phyloP scores from a whole-genome alignment of 23 red algal genomes.

The Gracilaria vermiculophylla region DNA sequence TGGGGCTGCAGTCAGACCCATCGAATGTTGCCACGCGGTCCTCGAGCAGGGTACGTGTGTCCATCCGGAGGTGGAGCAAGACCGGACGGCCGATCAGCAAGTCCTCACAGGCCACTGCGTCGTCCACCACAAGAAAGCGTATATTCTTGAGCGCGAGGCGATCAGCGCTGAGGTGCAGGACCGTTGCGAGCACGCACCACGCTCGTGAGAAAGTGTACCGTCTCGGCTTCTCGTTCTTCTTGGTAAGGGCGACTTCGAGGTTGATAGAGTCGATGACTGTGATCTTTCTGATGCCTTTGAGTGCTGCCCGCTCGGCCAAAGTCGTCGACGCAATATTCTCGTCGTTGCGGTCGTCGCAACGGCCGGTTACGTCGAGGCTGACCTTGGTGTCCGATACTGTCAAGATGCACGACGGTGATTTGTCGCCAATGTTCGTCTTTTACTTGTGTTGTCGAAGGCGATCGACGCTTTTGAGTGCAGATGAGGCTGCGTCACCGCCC shows the following conservation, averaged over 20 bases:
- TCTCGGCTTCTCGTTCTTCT: too few relatives aligned
- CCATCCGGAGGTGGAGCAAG: background rate
- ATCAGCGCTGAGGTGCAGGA: background rate
- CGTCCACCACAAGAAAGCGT: background rate
- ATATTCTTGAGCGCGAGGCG: background rate
- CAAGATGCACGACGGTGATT: too few relatives aligned
- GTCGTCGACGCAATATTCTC: background rate
- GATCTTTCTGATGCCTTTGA: background rate
- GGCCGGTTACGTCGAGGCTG: too few relatives aligned
- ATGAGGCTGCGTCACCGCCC: too few relatives aligned
- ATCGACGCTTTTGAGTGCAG: too few relatives aligned
- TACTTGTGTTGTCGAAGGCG: too few relatives aligned
- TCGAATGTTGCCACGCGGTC: background rate
- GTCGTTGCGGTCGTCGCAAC: constrained; percentile 14
- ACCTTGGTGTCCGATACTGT: too few relatives aligned
- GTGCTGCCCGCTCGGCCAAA: background rate
- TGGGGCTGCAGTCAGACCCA: background rate
- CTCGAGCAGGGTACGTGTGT: background rate
- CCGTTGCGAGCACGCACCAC: background rate
- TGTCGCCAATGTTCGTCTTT: too few relatives aligned
- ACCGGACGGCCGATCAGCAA: background rate
- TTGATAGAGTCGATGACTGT: background rate
- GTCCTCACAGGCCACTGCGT: background rate
- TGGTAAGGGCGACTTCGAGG: too few relatives aligned
- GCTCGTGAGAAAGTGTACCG: background rate